Percentiles rank a stretch among this genome's conserved stretches.
These are phyloP conservation scores for Citrus sinensis DNA, from an alignment of 345 rosid species.

Conservation along the genomic window DNA sequence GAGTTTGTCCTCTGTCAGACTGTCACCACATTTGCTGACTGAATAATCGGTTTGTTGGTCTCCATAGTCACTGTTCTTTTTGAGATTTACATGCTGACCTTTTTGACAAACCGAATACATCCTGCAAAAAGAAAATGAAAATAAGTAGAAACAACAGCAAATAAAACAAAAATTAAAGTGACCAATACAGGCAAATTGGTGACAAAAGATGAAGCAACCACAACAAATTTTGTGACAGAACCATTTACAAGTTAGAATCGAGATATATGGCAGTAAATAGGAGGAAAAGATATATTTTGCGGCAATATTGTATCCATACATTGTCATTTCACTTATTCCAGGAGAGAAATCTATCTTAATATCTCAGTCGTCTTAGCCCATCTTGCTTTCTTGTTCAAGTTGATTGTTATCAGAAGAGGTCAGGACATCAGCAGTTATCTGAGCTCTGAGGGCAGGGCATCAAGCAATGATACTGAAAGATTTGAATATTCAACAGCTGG, in stretches of 20 bases:
- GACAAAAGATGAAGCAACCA: neutral
- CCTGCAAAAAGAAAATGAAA: conserved; percentile 4
- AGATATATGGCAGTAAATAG: neutral
- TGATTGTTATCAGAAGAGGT: neutral
- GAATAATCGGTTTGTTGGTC: conserved; percentile 13
- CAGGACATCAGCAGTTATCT: neutral
- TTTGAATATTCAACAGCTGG: too few relatives aligned
- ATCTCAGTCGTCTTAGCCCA: neutral
- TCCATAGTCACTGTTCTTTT: neutral
- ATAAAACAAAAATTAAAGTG: neutral
- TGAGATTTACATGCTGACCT: conserved; percentile 4
- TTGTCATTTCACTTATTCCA: neutral
- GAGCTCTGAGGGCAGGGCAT: neutral
- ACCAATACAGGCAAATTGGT: neutral
- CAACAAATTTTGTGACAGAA: neutral
- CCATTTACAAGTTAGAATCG: neutral
- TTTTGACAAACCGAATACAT: neutral
- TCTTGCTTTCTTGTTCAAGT: neutral
- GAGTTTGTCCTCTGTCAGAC: neutral
- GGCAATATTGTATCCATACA: neutral
- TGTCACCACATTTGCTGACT: conserved; percentile 11
- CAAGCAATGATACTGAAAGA: too few relatives aligned
- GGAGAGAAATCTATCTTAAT: neutral
- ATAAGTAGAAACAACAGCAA: neutral
- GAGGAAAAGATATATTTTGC: neutral